phyloP scores from a whole-genome alignment of 2,329 filamentous ascomycete genomes.

The Fusarium coffeatum region DNA sequence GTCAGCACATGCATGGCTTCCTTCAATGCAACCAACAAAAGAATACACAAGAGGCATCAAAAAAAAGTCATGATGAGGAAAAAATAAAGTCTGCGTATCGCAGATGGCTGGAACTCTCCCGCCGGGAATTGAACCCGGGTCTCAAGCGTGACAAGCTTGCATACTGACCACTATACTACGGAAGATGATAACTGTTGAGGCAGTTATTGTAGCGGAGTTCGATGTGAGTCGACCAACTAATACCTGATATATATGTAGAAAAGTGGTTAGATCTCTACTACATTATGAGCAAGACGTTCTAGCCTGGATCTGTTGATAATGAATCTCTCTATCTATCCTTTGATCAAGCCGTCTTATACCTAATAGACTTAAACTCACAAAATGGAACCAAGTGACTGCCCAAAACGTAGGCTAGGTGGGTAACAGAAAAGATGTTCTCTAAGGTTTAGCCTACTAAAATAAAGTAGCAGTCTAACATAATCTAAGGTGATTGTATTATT shows the following conservation, averaged over 20 bases:
- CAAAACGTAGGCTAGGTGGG: too few species aligned
- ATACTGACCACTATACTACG: slow-evolving; percentile 35
- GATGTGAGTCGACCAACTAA: background rate
- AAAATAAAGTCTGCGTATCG: slow-evolving; percentile 5
- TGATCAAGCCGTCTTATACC: too few species aligned
- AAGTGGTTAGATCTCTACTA: background rate
- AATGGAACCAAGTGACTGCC: too few species aligned
- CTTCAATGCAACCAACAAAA: background rate
- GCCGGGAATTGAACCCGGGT: slow-evolving; percentile 34
- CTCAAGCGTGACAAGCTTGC: slow-evolving; percentile 33
- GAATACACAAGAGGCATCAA: background rate
- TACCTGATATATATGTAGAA: rapidly evolving
- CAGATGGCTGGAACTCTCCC: slow-evolving; percentile 28
- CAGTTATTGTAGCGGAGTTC: background rate
- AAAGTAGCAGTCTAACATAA: too few species aligned
- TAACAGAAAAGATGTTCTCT: too few species aligned
- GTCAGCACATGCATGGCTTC: background rate
- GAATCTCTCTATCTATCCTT: too few species aligned
- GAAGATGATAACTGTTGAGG: slow-evolving; percentile 2
- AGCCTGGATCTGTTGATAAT: too few species aligned
- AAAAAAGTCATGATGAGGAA: background rate
- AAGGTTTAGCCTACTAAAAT: too few species aligned
- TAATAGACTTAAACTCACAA: too few species aligned
- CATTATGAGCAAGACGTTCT: too few species aligned
- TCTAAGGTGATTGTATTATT: too few species aligned